Evolutionary conservation across 1,139 yeast genomes (phyloP), one percentile per base, ranked within the genome.

Genomic region (Zygoascus hellenicus): DNA sequence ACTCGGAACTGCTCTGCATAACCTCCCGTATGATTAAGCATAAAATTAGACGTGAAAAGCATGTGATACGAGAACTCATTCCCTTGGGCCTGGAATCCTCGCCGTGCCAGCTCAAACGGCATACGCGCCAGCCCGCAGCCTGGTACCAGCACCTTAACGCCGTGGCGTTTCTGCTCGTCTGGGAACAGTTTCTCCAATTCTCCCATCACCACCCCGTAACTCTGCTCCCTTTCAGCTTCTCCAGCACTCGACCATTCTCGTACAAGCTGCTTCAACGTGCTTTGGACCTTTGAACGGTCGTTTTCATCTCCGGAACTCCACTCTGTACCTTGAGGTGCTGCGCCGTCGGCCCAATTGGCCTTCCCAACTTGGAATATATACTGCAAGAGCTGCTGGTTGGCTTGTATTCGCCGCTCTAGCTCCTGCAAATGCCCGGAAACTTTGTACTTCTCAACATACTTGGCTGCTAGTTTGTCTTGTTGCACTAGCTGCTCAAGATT

Each of bases 101-200:
- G 58, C 29, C 62, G 64, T 1, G 86, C 87, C 45, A 86, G 66
- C 44, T 88, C 96, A 48, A 77, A 74, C n/a, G 87, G 84, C 50
- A 87, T 63, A 47, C 96, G 64, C 0, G 94, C 96, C 15, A 86
- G 68, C 0, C 96, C 96, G 52, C 88, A 80, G 0, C 96, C 96
- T 0, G 96, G 96, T 1, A 82, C 80, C 31, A 88, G 68, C 0
- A 86, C 71, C 40, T 72, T 70, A 2, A 76, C 57, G 11, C 67
- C 46, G 31, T 47, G 54, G 2, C 62, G 50, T 1, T 58, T 57
- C 3, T 43, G 48, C 11, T 48, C 28, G 35, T 55, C 68, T 0
- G 84, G 83, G 53, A 63, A 78, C 29, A 66, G 45, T 1, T 41
- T 45, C 22, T 70, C 74, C 35, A 84, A 63, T 35, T 72, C 78